Conservation (phyloP, 257 asterid species). For the Nicotiana paniculata region DNA sequence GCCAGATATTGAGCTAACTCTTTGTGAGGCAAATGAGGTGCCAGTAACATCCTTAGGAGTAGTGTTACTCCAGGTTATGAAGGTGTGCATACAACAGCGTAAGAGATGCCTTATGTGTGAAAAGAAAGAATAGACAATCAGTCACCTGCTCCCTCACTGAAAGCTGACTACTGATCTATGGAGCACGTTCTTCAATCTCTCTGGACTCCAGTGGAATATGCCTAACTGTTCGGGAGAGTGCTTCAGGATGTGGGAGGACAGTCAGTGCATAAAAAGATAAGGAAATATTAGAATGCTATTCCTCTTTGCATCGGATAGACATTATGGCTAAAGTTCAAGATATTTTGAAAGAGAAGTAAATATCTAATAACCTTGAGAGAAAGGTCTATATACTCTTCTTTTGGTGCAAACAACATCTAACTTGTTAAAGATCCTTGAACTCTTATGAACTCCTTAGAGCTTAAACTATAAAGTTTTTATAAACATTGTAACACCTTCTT, state of each 20-base stretch:
- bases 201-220: no score
- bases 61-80: background rate
- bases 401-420: background rate
- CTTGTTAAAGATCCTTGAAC: background rate
- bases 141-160: background rate
- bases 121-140: background rate
- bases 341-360: background rate
- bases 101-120: background rate
- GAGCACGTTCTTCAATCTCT: background rate
- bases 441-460: background rate
- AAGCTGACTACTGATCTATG: background rate
- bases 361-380: background rate
- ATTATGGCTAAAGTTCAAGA: background rate
- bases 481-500: background rate
- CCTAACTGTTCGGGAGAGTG: no score
- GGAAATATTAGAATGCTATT: background rate
- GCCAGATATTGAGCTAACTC: no score
- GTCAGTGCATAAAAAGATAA: background rate
- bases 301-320: background rate
- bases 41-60: no score
- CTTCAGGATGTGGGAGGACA: background rate
- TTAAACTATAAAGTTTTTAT: background rate
- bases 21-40: no score
- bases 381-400: background rate
- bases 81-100: background rate